A percentile compares a stretch with the other conserved stretches of the same genome.
These are phyloP conservation scores for Tetratostichococcus sp. DNA, from an alignment of 139 green algal species.

Conservation along the genomic window DNA sequence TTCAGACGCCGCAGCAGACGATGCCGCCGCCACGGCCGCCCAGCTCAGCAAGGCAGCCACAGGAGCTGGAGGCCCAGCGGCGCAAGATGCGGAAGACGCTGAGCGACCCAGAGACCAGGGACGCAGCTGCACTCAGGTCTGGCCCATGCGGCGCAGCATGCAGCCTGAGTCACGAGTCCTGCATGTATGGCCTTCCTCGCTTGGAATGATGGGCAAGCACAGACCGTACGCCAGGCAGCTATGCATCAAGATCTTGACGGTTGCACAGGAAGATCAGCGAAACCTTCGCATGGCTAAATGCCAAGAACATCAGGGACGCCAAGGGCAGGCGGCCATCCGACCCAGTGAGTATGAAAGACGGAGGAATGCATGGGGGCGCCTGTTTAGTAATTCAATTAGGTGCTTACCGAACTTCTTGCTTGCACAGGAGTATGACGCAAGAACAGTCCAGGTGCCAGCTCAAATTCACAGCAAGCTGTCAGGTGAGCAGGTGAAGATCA, in stretches of 20 bases:
- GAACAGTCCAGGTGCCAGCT: conserved; percentile 15
- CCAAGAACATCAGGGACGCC: conserved; percentile 10
- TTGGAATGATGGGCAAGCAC: too few species aligned
- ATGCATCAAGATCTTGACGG: too few species aligned
- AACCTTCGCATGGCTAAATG: conserved; percentile 17
- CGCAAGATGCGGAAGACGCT: neutral
- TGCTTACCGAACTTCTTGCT: too few species aligned
- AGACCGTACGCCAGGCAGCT: too few species aligned
- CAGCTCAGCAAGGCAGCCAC: neutral
- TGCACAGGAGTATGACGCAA: conserved; percentile 27
- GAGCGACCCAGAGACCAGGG: conserved; percentile 11
- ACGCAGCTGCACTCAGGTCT: conserved; percentile 7
- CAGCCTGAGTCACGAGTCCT: too few species aligned
- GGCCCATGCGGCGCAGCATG: too few species aligned
- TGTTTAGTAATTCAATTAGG: too few species aligned
- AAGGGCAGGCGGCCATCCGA: conserved; percentile 6
- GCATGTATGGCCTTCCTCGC: too few species aligned
- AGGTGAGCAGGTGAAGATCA: too few species aligned
- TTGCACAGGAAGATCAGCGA: conserved; percentile 12
- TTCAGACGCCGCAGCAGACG: neutral
- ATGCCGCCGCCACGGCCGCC: too few species aligned
- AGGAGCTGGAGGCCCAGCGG: neutral
- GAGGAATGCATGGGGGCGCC: too few species aligned
- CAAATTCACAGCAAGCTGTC: conserved; percentile 19
- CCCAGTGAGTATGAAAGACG: too few species aligned